phyloP scores from a whole-genome alignment of 176 grass and related monocot genomes.

The Phyllostachys edulis region DNA sequence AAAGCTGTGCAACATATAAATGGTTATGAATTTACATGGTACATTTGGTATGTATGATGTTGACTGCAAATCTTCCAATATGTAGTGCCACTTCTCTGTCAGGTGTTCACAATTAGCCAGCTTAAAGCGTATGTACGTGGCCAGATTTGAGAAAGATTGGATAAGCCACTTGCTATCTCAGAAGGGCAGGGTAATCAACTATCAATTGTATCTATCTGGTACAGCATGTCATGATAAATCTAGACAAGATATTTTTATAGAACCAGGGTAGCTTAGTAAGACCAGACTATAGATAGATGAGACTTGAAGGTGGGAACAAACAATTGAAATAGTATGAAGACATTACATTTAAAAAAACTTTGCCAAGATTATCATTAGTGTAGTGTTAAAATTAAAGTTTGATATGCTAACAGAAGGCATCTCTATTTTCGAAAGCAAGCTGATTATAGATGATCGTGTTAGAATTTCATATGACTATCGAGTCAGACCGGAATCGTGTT shows the following conservation, averaged over 20 bases:
- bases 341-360: not conserved
- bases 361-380: not conserved
- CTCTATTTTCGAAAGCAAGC: not conserved
- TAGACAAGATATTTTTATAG: not conserved
- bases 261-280: not conserved
- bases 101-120: not conserved
- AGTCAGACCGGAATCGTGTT: too few relatives aligned
- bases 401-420: not conserved
- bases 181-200: not conserved
- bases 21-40: not conserved
- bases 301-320: not conserved
- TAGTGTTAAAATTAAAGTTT: not conserved
- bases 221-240: not conserved
- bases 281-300: not conserved
- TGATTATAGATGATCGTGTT: not conserved
- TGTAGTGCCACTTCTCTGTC: not conserved
- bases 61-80: not conserved
- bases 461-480: too few relatives aligned
- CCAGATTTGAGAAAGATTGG: not conserved
- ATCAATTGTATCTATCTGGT: not conserved
- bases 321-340: not conserved
- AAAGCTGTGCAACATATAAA: not conserved
- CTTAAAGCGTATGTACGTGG: not conserved
- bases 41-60: constrained; percentile 1
- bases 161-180: not conserved